Evolutionary conservation across 202 grass and related monocot species (phyloP).

Genomic region (Panicum virgatum): DNA sequence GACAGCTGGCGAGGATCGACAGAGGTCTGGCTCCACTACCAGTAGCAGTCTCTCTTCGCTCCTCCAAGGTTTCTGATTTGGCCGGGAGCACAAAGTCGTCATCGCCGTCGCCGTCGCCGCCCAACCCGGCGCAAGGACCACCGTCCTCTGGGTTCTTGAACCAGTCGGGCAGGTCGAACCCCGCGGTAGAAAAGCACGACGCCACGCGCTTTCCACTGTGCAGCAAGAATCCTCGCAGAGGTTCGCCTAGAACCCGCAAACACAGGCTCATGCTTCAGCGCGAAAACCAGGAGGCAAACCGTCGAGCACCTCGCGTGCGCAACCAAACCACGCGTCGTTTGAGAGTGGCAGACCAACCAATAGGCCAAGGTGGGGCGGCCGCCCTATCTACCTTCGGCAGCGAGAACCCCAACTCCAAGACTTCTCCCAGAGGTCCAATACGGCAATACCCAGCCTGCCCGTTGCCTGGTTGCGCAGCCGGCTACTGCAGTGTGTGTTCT

Average conservation of each 20-base stretch:
- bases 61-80: conserved; percentile 28
- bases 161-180: conserved; percentile 67
- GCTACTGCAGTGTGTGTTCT: too few relatives aligned
- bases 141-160: conserved; percentile 52
- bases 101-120: conserved; percentile 41
- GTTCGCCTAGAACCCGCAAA: background rate
- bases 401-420: too few relatives aligned
- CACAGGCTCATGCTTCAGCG: conserved; percentile 44
- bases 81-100: conserved; percentile 73
- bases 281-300: conserved; percentile 14
- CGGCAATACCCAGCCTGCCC: too few relatives aligned
- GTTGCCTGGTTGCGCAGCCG: too few relatives aligned
- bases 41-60: background rate
- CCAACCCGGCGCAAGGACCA: conserved; percentile 11
- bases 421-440: too few relatives aligned
- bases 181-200: conserved; percentile 22
- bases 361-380: too few relatives aligned
- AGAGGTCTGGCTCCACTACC: background rate
- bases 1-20: conserved; percentile 18
- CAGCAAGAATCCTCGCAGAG: background rate
- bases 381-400: too few relatives aligned
- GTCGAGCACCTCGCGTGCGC: conserved; percentile 32
- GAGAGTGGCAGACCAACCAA: too few relatives aligned
- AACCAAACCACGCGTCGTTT: background rate
- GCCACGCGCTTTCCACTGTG: background rate